phyloP scores from a whole-genome alignment of 2,329 filamentous ascomycete genomes.

The Fusarium continuum region DNA sequence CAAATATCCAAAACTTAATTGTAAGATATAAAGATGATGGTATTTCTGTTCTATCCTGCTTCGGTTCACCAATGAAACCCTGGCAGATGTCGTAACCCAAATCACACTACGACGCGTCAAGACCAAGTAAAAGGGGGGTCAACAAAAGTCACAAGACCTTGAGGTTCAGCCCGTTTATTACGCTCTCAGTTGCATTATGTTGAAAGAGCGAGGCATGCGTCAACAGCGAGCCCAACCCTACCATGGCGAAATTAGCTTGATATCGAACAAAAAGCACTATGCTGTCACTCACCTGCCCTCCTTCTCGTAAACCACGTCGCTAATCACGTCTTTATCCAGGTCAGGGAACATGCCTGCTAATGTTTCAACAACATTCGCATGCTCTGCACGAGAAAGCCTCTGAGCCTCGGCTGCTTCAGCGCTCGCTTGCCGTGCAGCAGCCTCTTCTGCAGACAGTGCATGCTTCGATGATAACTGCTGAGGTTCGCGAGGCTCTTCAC shows the following conservation, averaged over 20 bases:
- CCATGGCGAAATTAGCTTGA: constrained; percentile 3
- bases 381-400: constrained; percentile 82
- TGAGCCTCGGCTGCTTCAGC: constrained; percentile 90
- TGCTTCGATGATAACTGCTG: constrained; percentile 51
- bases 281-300: constrained; percentile 78
- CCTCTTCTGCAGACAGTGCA: constrained; percentile 79
- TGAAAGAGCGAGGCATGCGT: constrained; percentile 80
- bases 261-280: not conserved
- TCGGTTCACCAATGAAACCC: not conserved
- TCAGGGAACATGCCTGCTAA: constrained; percentile 97
- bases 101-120: not conserved
- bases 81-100: constrained; percentile 6
- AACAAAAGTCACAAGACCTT: not conserved
- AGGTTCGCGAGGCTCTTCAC: constrained; percentile 44
- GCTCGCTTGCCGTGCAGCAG: constrained; percentile 88
- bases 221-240: constrained; percentile 85
- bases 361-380: constrained; percentile 91
- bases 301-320: constrained; percentile 95
- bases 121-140: not conserved
- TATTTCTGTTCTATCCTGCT: constrained; percentile 32
- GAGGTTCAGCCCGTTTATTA: constrained; percentile 5
- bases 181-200: constrained; percentile 44
- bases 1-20: not conserved
- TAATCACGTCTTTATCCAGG: constrained; percentile 91
- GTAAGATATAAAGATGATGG: constrained; percentile 10